These are phyloP conservation scores for Teunomyces tritomae DNA, from an alignment of 805 yeast genomes.

Conservation along the genomic window DNA sequence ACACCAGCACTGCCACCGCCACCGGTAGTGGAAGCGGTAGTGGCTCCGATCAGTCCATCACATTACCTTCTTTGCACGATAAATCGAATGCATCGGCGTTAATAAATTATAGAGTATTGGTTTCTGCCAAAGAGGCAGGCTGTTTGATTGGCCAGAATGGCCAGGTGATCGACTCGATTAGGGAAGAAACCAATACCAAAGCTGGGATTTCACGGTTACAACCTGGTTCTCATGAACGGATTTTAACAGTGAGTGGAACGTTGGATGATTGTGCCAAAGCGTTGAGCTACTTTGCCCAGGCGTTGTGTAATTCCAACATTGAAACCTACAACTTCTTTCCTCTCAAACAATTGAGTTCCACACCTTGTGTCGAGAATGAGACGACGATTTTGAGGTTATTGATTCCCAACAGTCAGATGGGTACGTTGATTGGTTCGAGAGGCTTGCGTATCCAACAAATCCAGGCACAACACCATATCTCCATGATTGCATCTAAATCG, in stretches of 20 bases:
- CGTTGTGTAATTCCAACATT: constrained; percentile 47
- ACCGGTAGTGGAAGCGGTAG: too few species aligned
- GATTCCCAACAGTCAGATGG: constrained; percentile 83
- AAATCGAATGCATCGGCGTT: constrained; percentile 28
- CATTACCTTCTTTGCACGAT: constrained; percentile 28
- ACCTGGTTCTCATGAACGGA: constrained; percentile 79
- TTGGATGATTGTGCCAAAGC: constrained; percentile 69
- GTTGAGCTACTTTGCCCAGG: constrained; percentile 64
- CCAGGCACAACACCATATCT: constrained; percentile 65
- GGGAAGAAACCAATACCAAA: constrained; percentile 73
- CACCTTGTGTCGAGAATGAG: constrained; percentile 50
- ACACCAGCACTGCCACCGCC: too few species aligned
- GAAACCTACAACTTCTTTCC: constrained; percentile 55
- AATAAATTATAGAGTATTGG: constrained; percentile 53
- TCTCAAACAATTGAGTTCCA: constrained; percentile 53
- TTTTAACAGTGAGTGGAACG: constrained; percentile 74
- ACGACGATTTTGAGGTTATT: constrained; percentile 62
- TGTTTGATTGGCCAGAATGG: constrained; percentile 88
- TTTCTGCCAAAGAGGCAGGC: constrained; percentile 85
- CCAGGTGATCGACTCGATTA: constrained; percentile 66
- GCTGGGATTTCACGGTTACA: constrained; percentile 84
- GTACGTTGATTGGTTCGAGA: constrained; percentile 81
- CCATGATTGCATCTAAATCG: constrained; percentile 85
- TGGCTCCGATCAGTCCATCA: constrained; percentile 12
- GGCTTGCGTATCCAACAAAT: constrained; percentile 79